Conservation (phyloP, 371 early-diverging fungal species). For the Haplosporangium sp. region DNA sequence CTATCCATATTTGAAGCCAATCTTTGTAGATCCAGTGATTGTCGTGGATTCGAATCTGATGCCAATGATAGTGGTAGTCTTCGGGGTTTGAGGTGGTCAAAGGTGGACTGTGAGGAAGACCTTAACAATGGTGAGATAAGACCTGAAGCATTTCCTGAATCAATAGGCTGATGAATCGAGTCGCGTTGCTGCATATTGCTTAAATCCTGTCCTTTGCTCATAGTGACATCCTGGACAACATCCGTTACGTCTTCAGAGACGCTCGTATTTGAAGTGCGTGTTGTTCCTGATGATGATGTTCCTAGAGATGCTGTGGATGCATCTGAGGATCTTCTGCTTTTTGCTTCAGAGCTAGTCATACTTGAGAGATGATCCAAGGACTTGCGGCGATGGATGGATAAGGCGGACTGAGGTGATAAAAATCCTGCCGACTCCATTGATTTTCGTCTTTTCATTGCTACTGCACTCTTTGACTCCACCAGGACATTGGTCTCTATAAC, state of each 20-base stretch:
- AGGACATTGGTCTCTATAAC: conserved; percentile 3
- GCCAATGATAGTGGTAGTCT: conserved; percentile 21
- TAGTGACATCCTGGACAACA: neutral
- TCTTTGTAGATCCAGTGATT: conserved; percentile 42
- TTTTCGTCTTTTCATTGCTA: conserved; percentile 29
- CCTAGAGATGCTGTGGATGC: conserved; percentile 40
- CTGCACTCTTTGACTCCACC: neutral
- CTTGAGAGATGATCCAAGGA: conserved; percentile 34
- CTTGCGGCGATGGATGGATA: conserved; percentile 29
- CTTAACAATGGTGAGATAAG: conserved; percentile 15
- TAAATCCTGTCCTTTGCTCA: neutral
- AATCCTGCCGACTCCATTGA: conserved; percentile 45
- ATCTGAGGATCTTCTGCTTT: conserved; percentile 34
- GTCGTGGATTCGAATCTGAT: conserved; percentile 18
- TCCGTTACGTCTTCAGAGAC: conserved; percentile 9
- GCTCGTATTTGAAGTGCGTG: conserved; percentile 15
- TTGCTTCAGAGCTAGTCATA: conserved; percentile 13
- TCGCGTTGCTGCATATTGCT: neutral
- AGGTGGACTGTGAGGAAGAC: conserved; percentile 28
- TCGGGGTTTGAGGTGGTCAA: conserved; percentile 19
- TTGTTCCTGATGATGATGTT: conserved; percentile 29
- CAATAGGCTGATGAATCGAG: neutral
- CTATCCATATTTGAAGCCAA: conserved; percentile 28
- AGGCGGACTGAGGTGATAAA: conserved; percentile 26
- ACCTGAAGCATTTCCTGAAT: conserved; percentile 14